Conservation (phyloP, 495 filamentous ascomycete species). For the Physcia stellaris region DNA sequence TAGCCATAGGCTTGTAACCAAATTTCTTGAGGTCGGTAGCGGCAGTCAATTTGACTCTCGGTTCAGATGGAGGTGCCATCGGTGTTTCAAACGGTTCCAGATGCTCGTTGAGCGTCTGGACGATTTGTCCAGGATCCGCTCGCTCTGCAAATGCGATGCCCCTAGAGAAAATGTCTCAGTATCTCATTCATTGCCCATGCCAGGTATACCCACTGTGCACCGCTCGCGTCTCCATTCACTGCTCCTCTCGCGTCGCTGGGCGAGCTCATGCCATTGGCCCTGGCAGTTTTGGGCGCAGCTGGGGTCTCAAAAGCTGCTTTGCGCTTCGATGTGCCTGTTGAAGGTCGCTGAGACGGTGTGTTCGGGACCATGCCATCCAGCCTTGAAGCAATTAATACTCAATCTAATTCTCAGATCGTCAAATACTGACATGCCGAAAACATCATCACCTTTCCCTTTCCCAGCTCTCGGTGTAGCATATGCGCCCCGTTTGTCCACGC, state of each 20-base stretch:
- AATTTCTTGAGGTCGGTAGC: constrained; percentile 83
- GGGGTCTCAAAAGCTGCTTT: constrained; percentile 49
- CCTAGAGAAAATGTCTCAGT: constrained; percentile 16
- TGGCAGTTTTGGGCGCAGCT: constrained; percentile 35
- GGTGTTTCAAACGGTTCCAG: constrained; percentile 55
- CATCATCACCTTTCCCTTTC: constrained; percentile 45
- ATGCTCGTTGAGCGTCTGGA: constrained; percentile 73
- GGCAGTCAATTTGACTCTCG: constrained; percentile 67
- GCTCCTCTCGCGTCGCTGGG: constrained; percentile 20
- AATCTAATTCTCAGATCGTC: not conserved
- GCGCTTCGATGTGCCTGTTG: constrained; percentile 39
- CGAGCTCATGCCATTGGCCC: constrained; percentile 27
- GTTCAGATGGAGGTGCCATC: constrained; percentile 53
- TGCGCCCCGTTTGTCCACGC: constrained; percentile 46
- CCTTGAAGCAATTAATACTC: constrained; percentile 27
- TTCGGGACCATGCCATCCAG: constrained; percentile 66
- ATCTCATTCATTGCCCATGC: not conserved
- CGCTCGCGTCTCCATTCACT: constrained; percentile 6
- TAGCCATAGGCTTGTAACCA: constrained; percentile 78
- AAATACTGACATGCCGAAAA: constrained; percentile 64
- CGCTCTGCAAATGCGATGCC: constrained; percentile 54
- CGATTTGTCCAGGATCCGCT: constrained; percentile 58
- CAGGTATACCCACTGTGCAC: constrained; percentile 12
- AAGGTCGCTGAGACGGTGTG: constrained; percentile 41
- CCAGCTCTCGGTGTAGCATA: constrained; percentile 51